Evolutionary conservation across 1,284 basidiomycete species (phyloP).

Genomic region (Sporisorium scitamineum): DNA sequence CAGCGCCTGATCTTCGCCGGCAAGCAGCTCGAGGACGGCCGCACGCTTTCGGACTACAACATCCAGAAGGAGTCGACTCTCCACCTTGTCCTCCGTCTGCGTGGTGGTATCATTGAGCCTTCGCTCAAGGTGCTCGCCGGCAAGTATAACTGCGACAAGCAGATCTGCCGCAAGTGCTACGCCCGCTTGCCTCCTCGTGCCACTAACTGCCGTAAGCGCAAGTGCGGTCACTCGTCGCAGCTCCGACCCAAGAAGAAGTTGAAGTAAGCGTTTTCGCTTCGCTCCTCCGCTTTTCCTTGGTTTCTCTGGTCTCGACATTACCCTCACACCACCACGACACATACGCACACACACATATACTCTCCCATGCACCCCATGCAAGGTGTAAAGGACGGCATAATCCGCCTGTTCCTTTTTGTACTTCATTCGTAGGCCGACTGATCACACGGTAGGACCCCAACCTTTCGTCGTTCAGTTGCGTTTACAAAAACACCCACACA

Average conservation of each 20-base stretch:
- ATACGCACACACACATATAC: constrained; percentile 5
- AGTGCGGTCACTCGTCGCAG: constrained; percentile 69
- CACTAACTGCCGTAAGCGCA: constrained; percentile 92
- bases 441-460: not conserved
- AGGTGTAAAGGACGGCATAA: not conserved
- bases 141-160: constrained; percentile 75
- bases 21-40: constrained; percentile 82
- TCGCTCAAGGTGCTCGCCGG: constrained; percentile 83
- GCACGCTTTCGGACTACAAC: constrained; percentile 76
- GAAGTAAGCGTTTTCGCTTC: constrained; percentile 77
- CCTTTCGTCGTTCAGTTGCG: constrained; percentile 20
- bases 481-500: constrained; percentile 9
- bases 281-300: not conserved
- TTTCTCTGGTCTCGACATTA: constrained; percentile 10
- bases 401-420: not conserved
- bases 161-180: constrained; percentile 98
- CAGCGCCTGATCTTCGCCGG: constrained; percentile 98
- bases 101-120: constrained; percentile 68
- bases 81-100: constrained; percentile 67
- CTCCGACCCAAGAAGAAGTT: constrained; percentile 88
- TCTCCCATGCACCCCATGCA: not conserved
- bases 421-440: not conserved
- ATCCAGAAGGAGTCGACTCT: constrained; percentile 77
- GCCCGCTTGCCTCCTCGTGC: constrained; percentile 98
- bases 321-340: not conserved